Evolutionary conservation across 2,329 filamentous ascomycete species (phyloP).

Genomic region (Grosmannia clavigera): DNA sequence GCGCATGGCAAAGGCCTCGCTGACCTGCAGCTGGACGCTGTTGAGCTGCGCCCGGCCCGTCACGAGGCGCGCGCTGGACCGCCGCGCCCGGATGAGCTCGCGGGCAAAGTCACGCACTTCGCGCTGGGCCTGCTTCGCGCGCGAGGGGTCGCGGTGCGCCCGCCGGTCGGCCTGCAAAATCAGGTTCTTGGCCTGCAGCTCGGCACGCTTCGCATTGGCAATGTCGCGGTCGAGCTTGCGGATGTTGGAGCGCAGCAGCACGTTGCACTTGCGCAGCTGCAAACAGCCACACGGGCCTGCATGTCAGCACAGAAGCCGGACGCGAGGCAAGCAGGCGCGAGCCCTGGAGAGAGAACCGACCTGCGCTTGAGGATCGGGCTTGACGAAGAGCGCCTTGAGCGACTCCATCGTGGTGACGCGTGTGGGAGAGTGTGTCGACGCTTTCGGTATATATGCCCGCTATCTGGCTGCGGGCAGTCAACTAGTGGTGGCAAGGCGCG

Average conservation of each 20-base stretch:
- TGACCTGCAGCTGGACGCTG: constrained; percentile 94
- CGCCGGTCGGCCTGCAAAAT: constrained; percentile 76
- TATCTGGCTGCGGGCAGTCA: not conserved
- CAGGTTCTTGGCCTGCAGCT: constrained; percentile 71
- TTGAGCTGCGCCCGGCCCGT: constrained; percentile 87
- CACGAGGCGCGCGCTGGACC: constrained; percentile 58
- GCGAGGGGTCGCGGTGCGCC: constrained; percentile 65
- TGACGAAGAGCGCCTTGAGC: constrained; percentile 74
- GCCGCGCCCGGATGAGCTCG: constrained; percentile 74
- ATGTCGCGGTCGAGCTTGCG: constrained; percentile 95
- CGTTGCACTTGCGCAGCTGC: constrained; percentile 90
- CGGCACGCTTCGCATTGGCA: constrained; percentile 60
- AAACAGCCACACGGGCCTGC: not conserved
- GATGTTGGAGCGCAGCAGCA: constrained; percentile 76
- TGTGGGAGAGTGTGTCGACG: not conserved
- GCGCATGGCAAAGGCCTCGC: constrained; percentile 86
- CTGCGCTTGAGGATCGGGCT: constrained; percentile 86
- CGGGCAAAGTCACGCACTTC: constrained; percentile 82
- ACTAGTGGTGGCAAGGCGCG: no score
- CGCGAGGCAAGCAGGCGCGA: not conserved
- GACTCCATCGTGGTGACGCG: constrained; percentile 57
- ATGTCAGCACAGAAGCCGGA: not conserved
- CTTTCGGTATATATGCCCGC: not conserved
- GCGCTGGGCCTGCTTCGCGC: constrained; percentile 63
- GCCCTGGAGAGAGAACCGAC: constrained; percentile 33